phyloP scores from a whole-genome alignment of 345 rosid genomes.

The Gossypium stocksii region DNA sequence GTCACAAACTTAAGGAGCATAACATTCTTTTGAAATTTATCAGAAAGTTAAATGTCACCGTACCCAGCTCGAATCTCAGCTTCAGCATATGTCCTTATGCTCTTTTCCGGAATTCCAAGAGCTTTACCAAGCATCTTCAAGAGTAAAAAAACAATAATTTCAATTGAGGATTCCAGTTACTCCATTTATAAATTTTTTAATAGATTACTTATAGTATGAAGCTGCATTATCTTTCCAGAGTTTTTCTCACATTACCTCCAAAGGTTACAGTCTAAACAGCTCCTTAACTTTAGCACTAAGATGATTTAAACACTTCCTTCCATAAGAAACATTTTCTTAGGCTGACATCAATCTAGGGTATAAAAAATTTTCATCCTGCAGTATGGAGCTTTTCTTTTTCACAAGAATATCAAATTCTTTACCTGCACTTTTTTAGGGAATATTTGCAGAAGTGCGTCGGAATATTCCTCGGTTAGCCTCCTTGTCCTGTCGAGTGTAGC shows the following conservation, averaged over 20 bases:
- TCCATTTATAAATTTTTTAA: not conserved
- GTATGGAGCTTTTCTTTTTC: not conserved
- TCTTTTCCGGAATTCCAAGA: conserved; percentile 82
- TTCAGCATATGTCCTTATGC: conserved; percentile 81
- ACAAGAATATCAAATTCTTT: conserved; percentile 2
- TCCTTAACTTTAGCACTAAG: conserved; percentile 6
- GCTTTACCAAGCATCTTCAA: conserved; percentile 82
- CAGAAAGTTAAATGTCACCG: conserved; percentile 21
- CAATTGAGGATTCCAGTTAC: conserved; percentile 5
- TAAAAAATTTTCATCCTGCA: not conserved
- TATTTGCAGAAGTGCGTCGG: conserved; percentile 78
- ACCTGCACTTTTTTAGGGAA: conserved; percentile 92
- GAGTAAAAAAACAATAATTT: conserved; percentile 8
- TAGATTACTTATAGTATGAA: not conserved
- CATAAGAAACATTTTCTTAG: not conserved
- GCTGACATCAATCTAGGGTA: not conserved
- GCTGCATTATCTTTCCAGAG: not conserved
- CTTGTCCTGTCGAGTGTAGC: conserved; percentile 92
- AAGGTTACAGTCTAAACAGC: not conserved
- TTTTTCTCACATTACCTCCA: not conserved
- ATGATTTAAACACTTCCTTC: not conserved
- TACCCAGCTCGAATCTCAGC: conserved; percentile 99
- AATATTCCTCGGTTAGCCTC: conserved; percentile 88
- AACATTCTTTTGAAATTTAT: conserved; percentile 3
- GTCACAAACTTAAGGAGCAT: conserved; percentile 4